Base-by-base conservation (phyloP, 2,329 filamentous ascomycete species). In the Clonostachys solani region DNA sequence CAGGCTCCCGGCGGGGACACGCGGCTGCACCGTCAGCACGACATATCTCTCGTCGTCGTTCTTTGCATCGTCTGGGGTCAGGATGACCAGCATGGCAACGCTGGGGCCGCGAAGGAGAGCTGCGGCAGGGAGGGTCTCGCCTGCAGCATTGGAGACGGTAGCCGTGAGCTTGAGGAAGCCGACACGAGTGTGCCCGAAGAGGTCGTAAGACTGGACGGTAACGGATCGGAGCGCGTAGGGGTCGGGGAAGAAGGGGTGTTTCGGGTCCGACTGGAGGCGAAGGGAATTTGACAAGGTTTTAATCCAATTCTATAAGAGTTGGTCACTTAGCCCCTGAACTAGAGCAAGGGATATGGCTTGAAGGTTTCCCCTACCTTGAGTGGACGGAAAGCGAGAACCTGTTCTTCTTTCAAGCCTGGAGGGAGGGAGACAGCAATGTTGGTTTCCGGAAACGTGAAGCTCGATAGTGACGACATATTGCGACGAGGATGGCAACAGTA, bases 91-190 rank as follows among this genome's bases (percentile, higher is more conserved):
- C 73, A 84, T 79, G 19, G 72, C 80, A 40, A 84, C 80, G 56
- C 73, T 77, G n/a, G 78, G 73, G 0, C 81, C 81, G 36, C 81
- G 74, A 3, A 85, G 68, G 49, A 85, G 78, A 0, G 80, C 68
- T 3, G 67, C 66, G 5, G 77, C 79, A 0, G 81, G 78, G 1
- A 85, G 68, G 1, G 54, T 60, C 52, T 80, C 75, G 47, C 72
- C 73, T 0, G 64, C 63, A 2, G 52, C 48, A 54, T 80, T 83
- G 49, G 64, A 61, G 2, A 84, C 66, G 3, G 62, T 54, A 7
- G 79, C 73, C 4, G 61, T 63, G 36, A 83, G 60, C 52, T 83
- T 84, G 18, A 84, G 56, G 58, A 84, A 84, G 41, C 80, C 80
- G 13, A 84, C 59, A 3, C 71, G 67, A 10, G 52, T 44, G 18